phyloP scores from a whole-genome alignment of 495 filamentous ascomycete genomes.

The Pseudotulostoma volvatum region DNA sequence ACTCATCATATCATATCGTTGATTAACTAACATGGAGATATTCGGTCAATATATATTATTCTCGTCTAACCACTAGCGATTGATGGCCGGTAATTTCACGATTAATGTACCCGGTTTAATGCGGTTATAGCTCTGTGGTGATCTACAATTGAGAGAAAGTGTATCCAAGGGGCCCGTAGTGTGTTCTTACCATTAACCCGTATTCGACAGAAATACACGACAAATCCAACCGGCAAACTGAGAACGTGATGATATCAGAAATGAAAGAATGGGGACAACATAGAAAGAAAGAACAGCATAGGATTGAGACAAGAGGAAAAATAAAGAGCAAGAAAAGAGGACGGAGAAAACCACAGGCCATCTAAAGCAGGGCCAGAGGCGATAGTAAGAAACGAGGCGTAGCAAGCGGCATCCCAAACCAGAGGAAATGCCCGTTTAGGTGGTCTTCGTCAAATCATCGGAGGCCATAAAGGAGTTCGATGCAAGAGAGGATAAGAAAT shows the following conservation, averaged over 20 bases:
- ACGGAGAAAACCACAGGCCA: constrained; percentile 19
- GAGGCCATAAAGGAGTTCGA: neutral
- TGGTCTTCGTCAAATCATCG: neutral
- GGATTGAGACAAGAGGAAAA: constrained; percentile 7
- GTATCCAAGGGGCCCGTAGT: too few relatives aligned
- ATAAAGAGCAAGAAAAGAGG: constrained; percentile 6
- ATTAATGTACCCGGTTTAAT: too few relatives aligned
- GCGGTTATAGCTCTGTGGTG: too few relatives aligned
- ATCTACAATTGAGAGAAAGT: too few relatives aligned
- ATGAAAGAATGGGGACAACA: constrained; percentile 1
- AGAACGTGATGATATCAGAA: constrained; percentile 3
- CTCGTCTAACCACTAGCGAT: too few relatives aligned
- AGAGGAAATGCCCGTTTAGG: constrained; percentile 4
- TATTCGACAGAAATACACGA: constrained; percentile 19
- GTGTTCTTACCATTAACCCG: constrained; percentile 27
- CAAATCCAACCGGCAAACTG: constrained; percentile 28
- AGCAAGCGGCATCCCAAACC: constrained; percentile 8
- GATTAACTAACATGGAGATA: too few relatives aligned
- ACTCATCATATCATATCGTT: too few relatives aligned
- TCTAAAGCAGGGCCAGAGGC: constrained; percentile 21
- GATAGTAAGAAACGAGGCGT: constrained; percentile 8
- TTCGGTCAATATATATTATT: too few relatives aligned
- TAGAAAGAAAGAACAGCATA: constrained; percentile 14
- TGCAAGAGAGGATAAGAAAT: neutral
- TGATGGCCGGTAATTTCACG: too few relatives aligned